Percentiles rank a stretch among this genome's conserved stretches.
phyloP scores from a whole-genome alignment of 2,329 filamentous ascomycete species.

The Tolypocladium endophyticum region DNA sequence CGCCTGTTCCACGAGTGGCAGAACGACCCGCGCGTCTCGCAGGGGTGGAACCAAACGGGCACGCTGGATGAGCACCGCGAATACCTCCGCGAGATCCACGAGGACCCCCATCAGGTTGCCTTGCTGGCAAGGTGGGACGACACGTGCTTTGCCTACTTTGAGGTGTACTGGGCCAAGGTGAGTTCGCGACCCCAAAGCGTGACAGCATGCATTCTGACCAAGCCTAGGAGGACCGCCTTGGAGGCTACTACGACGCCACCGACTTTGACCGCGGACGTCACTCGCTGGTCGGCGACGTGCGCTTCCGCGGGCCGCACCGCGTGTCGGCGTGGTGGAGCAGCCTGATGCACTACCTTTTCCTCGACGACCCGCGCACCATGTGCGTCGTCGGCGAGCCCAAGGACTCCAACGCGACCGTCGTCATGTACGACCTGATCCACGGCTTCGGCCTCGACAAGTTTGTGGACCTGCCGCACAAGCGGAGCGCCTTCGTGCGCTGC shows the following conservation, averaged over 20 bases:
- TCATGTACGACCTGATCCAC: slow-evolving; percentile 65
- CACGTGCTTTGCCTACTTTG: slow-evolving; percentile 64
- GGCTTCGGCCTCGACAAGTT: slow-evolving; percentile 64
- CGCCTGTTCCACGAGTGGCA: slow-evolving; percentile 69
- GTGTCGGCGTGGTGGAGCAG: slow-evolving; percentile 52
- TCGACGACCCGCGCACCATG: slow-evolving; percentile 48
- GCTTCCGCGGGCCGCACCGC: slow-evolving; percentile 49
- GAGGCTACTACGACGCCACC: slow-evolving; percentile 42
- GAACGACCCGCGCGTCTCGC: slow-evolving; percentile 71
- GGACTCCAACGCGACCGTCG: slow-evolving; percentile 56
- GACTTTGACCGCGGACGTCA: slow-evolving; percentile 50
- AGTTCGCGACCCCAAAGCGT: not conserved
- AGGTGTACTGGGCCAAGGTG: slow-evolving; percentile 65
- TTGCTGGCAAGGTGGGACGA: slow-evolving; percentile 64
- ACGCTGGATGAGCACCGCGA: slow-evolving; percentile 63
- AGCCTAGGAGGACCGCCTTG: slow-evolving; percentile 41
- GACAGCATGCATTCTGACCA: too few relatives aligned
- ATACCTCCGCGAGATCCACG: slow-evolving; percentile 58
- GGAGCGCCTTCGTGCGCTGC: slow-evolving; percentile 56
- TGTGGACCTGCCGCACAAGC: slow-evolving; percentile 62
- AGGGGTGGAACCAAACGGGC: slow-evolving; percentile 72
- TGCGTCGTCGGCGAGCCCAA: slow-evolving; percentile 60
- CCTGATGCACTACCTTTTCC: slow-evolving; percentile 52
- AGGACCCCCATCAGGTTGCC: slow-evolving; percentile 61
- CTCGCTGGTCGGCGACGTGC: slow-evolving; percentile 47